phyloP scores from a whole-genome alignment of 768 basidiomycete genomes.

The Phanerochaete carnosa region DNA sequence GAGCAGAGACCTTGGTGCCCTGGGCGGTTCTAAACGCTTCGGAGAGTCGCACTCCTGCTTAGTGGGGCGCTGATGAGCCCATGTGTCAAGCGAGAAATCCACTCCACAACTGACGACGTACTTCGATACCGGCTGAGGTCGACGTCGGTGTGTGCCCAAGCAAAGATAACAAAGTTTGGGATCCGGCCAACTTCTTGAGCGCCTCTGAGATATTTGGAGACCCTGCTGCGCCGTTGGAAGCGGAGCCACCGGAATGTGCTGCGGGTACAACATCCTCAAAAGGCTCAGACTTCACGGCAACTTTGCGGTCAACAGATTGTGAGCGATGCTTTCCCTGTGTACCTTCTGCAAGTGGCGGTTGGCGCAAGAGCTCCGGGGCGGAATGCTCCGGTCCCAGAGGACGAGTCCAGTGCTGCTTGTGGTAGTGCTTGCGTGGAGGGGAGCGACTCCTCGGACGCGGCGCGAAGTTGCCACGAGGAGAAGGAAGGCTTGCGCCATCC shows the following conservation, averaged over 20 bases:
- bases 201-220: not conserved
- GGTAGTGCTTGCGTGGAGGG: not conserved
- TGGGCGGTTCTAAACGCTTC: not conserved
- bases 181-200: slow-evolving; percentile 1
- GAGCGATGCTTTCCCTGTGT: not conserved
- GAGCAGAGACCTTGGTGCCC: not conserved
- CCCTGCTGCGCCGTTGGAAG: not conserved
- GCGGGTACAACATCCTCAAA: not conserved
- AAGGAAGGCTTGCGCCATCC: not conserved
- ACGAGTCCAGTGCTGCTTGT: not conserved
- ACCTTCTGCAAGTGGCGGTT: not conserved
- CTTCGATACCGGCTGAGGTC: not conserved
- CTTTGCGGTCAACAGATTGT: not conserved
- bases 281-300: not conserved
- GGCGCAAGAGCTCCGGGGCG: not conserved
- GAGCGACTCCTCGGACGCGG: not conserved
- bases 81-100: not conserved
- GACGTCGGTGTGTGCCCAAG: not conserved
- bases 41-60: slow-evolving; percentile 1
- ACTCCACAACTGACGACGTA: not conserved
- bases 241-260: not conserved
- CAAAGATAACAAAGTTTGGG: not conserved
- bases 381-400: not conserved
- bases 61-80: not conserved
- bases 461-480: not conserved